Conservation (phyloP, 2,329 filamentous ascomycete species). For the Pseudogymnoascus sp. region DNA sequence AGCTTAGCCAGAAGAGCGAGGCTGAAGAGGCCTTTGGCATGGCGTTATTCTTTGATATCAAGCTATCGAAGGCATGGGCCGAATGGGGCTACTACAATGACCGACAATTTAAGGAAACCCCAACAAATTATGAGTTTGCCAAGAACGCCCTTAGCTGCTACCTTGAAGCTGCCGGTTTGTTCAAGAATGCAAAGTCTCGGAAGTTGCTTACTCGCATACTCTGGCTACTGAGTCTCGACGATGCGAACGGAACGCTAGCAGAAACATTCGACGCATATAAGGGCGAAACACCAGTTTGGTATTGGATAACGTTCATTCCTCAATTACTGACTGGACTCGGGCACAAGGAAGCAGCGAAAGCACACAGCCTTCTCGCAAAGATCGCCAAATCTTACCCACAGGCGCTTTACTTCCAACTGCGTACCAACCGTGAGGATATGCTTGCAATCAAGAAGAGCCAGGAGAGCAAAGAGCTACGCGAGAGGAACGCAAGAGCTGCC, state of each 20-base stretch:
- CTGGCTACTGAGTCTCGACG: constrained; percentile 92
- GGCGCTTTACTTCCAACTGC: constrained; percentile 88
- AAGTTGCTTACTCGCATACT: constrained; percentile 90
- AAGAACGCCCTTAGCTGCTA: constrained; percentile 94
- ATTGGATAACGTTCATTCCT: constrained; percentile 99
- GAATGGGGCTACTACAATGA: constrained; percentile 99
- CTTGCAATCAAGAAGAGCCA: constrained; percentile 83
- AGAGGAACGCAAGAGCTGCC: constrained; percentile 31
- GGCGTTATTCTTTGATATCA: constrained; percentile 91
- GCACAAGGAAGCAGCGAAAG: constrained; percentile 82
- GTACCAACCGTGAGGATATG: constrained; percentile 93
- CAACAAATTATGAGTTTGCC: constrained; percentile 72
- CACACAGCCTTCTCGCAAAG: constrained; percentile 80
- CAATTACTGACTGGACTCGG: constrained; percentile 88
- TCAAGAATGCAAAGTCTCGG: constrained; percentile 93
- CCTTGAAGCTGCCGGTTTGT: constrained; percentile 88
- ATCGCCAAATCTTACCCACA: constrained; percentile 96
- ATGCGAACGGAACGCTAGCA: constrained; percentile 75
- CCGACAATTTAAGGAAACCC: constrained; percentile 87
- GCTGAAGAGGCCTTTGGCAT: constrained; percentile 92
- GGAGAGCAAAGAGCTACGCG: constrained; percentile 61
- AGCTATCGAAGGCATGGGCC: constrained; percentile 94
- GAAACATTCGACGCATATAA: constrained; percentile 93
- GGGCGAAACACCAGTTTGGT: constrained; percentile 96
- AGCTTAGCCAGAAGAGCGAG: constrained; percentile 82